Evolutionary conservation across 257 asterid species (phyloP).

Genomic region (Paulownia fortunei): DNA sequence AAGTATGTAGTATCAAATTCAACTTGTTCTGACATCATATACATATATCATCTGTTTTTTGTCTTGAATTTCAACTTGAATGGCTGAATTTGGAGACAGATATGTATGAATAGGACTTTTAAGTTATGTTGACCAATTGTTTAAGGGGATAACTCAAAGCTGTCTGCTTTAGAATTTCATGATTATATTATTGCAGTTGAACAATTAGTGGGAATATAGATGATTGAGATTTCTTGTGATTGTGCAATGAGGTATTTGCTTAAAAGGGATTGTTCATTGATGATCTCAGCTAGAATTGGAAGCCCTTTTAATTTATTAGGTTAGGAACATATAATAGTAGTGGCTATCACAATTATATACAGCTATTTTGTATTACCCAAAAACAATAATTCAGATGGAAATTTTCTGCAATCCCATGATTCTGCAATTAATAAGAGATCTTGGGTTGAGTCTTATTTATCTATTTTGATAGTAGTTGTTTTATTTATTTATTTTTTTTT

Average conservation of each 20-base stretch:
- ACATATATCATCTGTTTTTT: neutral
- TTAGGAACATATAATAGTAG: too few relatives aligned
- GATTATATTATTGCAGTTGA: neutral
- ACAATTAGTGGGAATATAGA: neutral
- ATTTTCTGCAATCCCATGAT: too few relatives aligned
- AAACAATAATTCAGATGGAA: too few relatives aligned
- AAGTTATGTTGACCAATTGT: neutral
- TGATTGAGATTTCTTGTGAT: neutral
- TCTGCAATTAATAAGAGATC: too few relatives aligned
- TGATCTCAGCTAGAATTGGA: neutral
- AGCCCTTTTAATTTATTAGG: too few relatives aligned
- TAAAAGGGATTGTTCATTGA: neutral
- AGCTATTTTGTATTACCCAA: too few relatives aligned
- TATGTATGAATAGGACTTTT: neutral
- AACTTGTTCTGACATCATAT: neutral
- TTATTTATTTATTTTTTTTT: too few relatives aligned
- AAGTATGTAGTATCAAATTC: neutral
- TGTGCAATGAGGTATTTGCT: neutral
- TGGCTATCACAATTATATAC: too few relatives aligned
- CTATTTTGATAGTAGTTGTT: too few relatives aligned
- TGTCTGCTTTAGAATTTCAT: neutral
- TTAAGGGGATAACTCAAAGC: neutral
- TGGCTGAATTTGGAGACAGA: neutral
- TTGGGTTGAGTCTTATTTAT: too few relatives aligned
- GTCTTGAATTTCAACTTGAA: neutral